Evolutionary conservation across 495 filamentous ascomycete species (phyloP).

Genomic region (Hypoxylon fuscum): DNA sequence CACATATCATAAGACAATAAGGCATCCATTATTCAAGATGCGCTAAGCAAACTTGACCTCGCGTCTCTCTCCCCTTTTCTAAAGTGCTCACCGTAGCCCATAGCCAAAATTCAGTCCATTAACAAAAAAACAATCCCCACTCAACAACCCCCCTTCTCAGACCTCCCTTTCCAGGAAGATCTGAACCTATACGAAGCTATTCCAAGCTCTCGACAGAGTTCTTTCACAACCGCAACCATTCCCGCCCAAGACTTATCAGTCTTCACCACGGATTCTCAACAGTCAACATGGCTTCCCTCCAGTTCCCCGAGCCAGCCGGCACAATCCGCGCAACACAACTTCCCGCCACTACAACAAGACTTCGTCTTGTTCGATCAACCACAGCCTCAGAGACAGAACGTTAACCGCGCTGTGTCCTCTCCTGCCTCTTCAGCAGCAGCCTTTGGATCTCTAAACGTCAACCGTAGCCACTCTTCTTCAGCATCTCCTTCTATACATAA

Average conservation of each 20-base stretch:
- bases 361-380: conserved; percentile 64
- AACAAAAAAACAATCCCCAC: conserved; percentile 51
- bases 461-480: conserved; percentile 46
- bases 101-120: conserved; percentile 59
- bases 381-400: conserved; percentile 56
- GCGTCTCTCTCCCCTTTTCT: conserved; percentile 33
- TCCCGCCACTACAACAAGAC: conserved; percentile 58
- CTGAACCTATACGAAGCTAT: conserved; percentile 63
- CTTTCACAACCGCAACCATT: conserved; percentile 60
- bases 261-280: conserved; percentile 68
- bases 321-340: conserved; percentile 59
- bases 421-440: conserved; percentile 55
- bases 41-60: conserved; percentile 47
- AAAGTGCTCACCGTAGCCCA: conserved; percentile 27
- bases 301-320: conserved; percentile 68
- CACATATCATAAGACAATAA: conserved; percentile 36
- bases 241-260: conserved; percentile 60
- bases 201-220: conserved; percentile 58
- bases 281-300: conserved; percentile 68
- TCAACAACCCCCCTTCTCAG: conserved; percentile 54
- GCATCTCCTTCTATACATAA: conserved; percentile 58
- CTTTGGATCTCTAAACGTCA: conserved; percentile 42
- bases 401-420: conserved; percentile 55
- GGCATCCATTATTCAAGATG: conserved; percentile 42
- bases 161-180: conserved; percentile 62